These are phyloP conservation scores for Penicillium griseofulvum DNA, from an alignment of 2,329 filamentous ascomycete genomes.

Conservation along the genomic window DNA sequence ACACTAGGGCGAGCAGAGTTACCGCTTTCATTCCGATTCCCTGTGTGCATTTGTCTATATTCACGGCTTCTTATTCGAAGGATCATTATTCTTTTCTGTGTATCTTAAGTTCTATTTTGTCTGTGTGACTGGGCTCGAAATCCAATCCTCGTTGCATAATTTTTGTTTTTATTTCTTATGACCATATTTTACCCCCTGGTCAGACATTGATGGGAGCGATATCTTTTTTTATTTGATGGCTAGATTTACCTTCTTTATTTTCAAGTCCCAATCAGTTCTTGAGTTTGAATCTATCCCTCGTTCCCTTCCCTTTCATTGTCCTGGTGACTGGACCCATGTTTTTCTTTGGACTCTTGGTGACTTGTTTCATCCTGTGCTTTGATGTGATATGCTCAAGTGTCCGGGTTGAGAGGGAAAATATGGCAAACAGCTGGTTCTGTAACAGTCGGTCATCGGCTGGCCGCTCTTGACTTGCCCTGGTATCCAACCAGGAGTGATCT, in stretches of 20 bases:
- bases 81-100: slow-evolving; percentile 33
- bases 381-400: background rate
- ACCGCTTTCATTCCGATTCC: slow-evolving; percentile 11
- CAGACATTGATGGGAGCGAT: slow-evolving; percentile 6
- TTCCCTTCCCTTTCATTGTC: slow-evolving; percentile 1
- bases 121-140: slow-evolving; percentile 28
- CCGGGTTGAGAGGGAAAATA: background rate
- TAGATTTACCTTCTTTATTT: slow-evolving; percentile 8
- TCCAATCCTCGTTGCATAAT: slow-evolving; percentile 26
- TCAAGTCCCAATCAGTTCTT: slow-evolving; percentile 8
- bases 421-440: slow-evolving; percentile 2
- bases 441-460: background rate
- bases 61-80: slow-evolving; percentile 29
- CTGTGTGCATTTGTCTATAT: slow-evolving; percentile 25
- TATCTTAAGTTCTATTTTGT: slow-evolving; percentile 36
- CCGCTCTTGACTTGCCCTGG: background rate
- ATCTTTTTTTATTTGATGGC: slow-evolving; percentile 7
- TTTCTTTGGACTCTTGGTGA: background rate
- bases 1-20: slow-evolving; percentile 2
- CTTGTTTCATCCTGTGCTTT: background rate
- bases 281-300: slow-evolving; percentile 6
- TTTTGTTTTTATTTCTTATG: slow-evolving; percentile 13
- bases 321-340: background rate
- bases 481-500: background rate
- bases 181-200: slow-evolving; percentile 6